These are phyloP conservation scores for Iberis pinnata DNA, from an alignment of 345 rosid species.

Conservation along the genomic window DNA sequence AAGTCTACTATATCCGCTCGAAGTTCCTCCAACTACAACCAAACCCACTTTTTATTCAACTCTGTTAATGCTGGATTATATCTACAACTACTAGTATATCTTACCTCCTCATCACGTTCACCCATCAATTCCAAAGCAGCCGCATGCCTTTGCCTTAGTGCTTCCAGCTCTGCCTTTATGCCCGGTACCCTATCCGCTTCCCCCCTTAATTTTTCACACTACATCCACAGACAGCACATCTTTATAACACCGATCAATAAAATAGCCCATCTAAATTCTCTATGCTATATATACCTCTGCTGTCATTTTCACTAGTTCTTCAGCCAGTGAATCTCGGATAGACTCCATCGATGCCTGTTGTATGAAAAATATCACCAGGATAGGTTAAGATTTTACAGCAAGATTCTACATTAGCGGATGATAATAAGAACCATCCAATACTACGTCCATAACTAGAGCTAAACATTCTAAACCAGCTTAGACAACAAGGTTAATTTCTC, in stretches of 20 bases:
- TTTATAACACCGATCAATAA: background rate
- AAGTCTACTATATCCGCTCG: constrained; percentile 89
- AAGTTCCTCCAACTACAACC: constrained; percentile 91
- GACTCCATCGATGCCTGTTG: constrained; percentile 83
- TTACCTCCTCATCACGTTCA: constrained; percentile 99
- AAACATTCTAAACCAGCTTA: constrained; percentile 14
- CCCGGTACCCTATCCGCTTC: constrained; percentile 75
- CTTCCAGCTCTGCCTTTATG: constrained; percentile 83
- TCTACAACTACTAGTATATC: background rate
- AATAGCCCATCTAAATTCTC: constrained; percentile 5
- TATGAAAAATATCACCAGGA: constrained; percentile 9
- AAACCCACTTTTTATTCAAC: constrained; percentile 14
- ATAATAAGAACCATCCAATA: constrained; percentile 10
- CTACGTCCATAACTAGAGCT: constrained; percentile 1
- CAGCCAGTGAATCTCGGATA: constrained; percentile 94
- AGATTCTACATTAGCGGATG: constrained; percentile 5
- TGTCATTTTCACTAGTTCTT: constrained; percentile 94
- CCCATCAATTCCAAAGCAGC: constrained; percentile 99
- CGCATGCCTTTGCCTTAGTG: constrained; percentile 83
- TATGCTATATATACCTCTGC: constrained; percentile 47
- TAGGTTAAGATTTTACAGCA: constrained; percentile 5
- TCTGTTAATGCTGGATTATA: constrained; percentile 1
- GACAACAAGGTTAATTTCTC: background rate
- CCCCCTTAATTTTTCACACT: constrained; percentile 81
- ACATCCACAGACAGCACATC: constrained; percentile 26